phyloP scores from a whole-genome alignment of 768 basidiomycete species.

The Rhodotorula babjevae region DNA sequence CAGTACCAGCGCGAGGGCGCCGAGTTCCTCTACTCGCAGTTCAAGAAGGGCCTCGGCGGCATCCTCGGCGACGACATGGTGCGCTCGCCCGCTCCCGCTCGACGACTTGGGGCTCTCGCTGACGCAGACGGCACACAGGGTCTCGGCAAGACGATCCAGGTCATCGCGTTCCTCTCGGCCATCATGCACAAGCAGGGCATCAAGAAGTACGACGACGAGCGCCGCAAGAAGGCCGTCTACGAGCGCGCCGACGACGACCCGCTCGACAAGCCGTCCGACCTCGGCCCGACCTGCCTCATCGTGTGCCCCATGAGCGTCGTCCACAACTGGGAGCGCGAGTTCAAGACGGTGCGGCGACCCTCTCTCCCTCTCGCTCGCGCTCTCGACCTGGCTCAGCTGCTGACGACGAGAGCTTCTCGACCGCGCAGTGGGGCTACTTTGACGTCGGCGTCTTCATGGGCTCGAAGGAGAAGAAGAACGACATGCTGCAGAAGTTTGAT shows the following conservation, averaged over 20 bases:
- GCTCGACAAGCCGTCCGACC: slow-evolving; percentile 56
- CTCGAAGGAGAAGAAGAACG: slow-evolving; percentile 52
- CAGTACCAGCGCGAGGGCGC: slow-evolving; percentile 86
- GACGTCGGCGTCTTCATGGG: slow-evolving; percentile 72
- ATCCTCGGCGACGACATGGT: slow-evolving; percentile 94
- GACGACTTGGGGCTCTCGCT: slow-evolving; percentile 19
- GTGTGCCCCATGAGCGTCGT: slow-evolving; percentile 80
- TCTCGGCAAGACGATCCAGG: slow-evolving; percentile 88
- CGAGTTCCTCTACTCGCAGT: slow-evolving; percentile 71
- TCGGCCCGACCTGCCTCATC: slow-evolving; percentile 83
- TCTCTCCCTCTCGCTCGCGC: not conserved
- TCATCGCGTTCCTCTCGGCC: slow-evolving; percentile 80
- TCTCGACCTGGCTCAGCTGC: not conserved
- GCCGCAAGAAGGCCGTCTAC: slow-evolving; percentile 50
- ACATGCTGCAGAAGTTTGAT: slow-evolving; percentile 65
- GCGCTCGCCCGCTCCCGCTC: slow-evolving; percentile 47
- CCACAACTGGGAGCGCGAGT: slow-evolving; percentile 83
- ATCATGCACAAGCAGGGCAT: slow-evolving; percentile 73
- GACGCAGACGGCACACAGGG: not conserved
- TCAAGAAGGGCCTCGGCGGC: slow-evolving; percentile 64
- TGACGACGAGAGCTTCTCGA: no score
- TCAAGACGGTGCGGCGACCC: slow-evolving; percentile 61
- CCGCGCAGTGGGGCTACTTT: slow-evolving; percentile 85
- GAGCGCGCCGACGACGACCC: not conserved
- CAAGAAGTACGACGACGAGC: slow-evolving; percentile 61